Evolutionary conservation across 495 filamentous ascomycete genomes (phyloP).

Genomic region (Annulohypoxylon stygium): DNA sequence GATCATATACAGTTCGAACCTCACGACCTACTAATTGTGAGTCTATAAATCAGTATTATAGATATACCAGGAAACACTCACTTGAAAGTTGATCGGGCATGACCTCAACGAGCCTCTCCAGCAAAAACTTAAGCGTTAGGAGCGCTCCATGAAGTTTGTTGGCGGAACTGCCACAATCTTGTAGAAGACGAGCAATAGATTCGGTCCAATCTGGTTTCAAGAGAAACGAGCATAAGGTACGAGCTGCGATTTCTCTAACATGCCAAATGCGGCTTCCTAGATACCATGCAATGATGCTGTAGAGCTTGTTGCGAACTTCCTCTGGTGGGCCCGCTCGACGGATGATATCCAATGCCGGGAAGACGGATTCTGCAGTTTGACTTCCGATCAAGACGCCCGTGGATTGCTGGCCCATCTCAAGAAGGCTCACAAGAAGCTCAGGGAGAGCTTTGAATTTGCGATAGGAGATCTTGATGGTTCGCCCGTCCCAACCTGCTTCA

Average conservation of each 20-base stretch:
- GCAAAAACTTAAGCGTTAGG: conserved; percentile 66
- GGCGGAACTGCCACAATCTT: conserved; percentile 44
- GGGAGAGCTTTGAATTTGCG: conserved; percentile 79
- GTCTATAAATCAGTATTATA: not conserved
- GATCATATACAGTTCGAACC: conserved; percentile 15
- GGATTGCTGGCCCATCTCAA: conserved; percentile 63
- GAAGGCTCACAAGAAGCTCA: conserved; percentile 73
- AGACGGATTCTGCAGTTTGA: conserved; percentile 77
- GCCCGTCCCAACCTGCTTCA: conserved; percentile 64
- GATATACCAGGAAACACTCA: conserved; percentile 22
- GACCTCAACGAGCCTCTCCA: conserved; percentile 62
- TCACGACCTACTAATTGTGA: conserved; percentile 37
- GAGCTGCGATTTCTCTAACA: conserved; percentile 89
- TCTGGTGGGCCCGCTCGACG: conserved; percentile 71
- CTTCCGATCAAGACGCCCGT: conserved; percentile 54
- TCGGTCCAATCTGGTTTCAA: conserved; percentile 63
- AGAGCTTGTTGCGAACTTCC: conserved; percentile 59
- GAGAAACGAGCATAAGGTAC: conserved; percentile 78
- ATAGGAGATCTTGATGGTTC: conserved; percentile 69
- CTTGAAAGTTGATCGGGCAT: conserved; percentile 53
- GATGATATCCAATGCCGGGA: conserved; percentile 89
- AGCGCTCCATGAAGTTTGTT: conserved; percentile 77
- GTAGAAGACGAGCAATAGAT: conserved; percentile 64
- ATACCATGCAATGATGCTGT: conserved; percentile 64
- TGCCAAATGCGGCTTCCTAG: conserved; percentile 85